Base-by-base conservation (phyloP, 1,139 yeast genomes). In the Komagataea norvegica region DNA sequence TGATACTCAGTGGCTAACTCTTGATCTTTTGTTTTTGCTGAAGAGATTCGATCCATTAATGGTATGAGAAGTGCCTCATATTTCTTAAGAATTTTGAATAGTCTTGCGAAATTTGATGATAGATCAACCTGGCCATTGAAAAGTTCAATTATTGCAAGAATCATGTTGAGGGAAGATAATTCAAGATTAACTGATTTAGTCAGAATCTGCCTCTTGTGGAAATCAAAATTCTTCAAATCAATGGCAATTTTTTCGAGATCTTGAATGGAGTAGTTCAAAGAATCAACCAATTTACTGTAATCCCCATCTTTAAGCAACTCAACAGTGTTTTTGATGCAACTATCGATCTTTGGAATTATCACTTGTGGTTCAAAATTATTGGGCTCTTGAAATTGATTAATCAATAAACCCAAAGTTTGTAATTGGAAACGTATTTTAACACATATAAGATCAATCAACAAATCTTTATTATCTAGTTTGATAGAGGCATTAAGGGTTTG, bases 251-350 rank as follows among this genome's bases (percentile, higher is more conserved):
- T 13, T 8, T 5, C 19, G 10, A 20, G 4, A 9, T n/a, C 15
- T 9, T 9, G 10, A 25, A 17, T 29, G 25, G 29, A 11, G 2
- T 32, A 15, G 2, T n/a, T n/a, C 5, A 30, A 15, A 6, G 22
- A 14, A 3, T n/a, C 8, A 2, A 37, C 11, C 3, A 37, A 13
- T 8, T 31, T 17, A 6, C 17, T 29, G 17, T 9, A 33, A 8
- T 33, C 40, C 5, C 31, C 40, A 18, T 19, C 28, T 14, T 33
- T 33, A 3, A 33, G 11, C 9, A 33, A 13, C 9, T 25, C 9
- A 24, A 30, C 33, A n/a, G 19, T 9, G 8, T 19, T 13, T 9
- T n/a, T 14, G 5, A 29, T 8, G 13, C 18, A 22, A 5, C 29
- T 13, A 10, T 33, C 36, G 6, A 37, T 17, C 15, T 29, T 24